Conservation (phyloP, 805 yeast genomes). For the Kockiozyma suomiensis region DNA sequence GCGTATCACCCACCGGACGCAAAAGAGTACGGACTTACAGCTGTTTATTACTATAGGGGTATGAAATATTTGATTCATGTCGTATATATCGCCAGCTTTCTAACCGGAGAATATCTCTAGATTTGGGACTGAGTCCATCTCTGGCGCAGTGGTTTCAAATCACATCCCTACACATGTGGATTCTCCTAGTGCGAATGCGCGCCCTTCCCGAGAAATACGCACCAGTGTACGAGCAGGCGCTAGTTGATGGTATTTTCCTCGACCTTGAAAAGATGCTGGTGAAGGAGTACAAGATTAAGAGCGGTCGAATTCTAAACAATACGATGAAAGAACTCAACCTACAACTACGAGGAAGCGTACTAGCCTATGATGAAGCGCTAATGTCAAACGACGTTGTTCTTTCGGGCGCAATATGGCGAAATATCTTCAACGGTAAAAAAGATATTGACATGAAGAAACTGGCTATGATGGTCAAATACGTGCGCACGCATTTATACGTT, state of each 20-base stretch:
- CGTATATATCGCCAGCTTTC: neutral
- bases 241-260: constrained; percentile 83
- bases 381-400: constrained; percentile 62
- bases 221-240: constrained; percentile 84
- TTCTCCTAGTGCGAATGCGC: constrained; percentile 91
- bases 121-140: constrained; percentile 77
- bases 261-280: constrained; percentile 86
- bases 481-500: constrained; percentile 86
- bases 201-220: constrained; percentile 92
- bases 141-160: constrained; percentile 97
- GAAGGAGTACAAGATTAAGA: constrained; percentile 80
- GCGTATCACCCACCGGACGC: constrained; percentile 54
- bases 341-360: constrained; percentile 84
- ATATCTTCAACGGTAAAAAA: constrained; percentile 75
- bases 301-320: constrained; percentile 79
- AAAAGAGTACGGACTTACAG: constrained; percentile 70
- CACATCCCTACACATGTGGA: constrained; percentile 89
- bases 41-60: constrained; percentile 76
- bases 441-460: constrained; percentile 79
- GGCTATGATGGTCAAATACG: constrained; percentile 87
- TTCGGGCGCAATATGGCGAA: constrained; percentile 58
- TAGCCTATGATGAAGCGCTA: constrained; percentile 92
- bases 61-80: neutral
- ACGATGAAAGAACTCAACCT: constrained; percentile 88
- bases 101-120: constrained; percentile 35